Evolutionary conservation across 176 grass and related monocot genomes (phyloP).

Genomic region (Panicum miliaceum): DNA sequence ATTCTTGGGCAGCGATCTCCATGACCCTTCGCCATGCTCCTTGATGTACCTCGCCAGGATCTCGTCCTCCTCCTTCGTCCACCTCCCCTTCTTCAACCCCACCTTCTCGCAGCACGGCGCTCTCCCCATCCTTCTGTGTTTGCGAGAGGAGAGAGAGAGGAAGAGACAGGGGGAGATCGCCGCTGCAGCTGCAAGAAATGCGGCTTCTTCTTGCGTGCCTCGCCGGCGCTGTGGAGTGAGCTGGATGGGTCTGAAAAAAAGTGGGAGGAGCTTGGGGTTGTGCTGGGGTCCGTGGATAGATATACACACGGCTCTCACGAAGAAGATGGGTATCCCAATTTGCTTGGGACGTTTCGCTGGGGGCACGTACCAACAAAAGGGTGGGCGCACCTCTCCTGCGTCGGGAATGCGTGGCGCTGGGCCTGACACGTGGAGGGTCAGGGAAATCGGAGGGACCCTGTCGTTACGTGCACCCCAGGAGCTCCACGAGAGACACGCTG

Average conservation of each 20-base stretch:
- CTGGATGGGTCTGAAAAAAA: neutral
- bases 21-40: constrained; percentile 54
- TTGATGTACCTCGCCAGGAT: constrained; percentile 49
- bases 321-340: neutral
- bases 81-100: constrained; percentile 62
- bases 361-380: constrained; percentile 11
- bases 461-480: constrained; percentile 26
- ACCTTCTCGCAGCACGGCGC: constrained; percentile 76
- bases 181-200: neutral
- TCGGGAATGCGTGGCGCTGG: neutral
- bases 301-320: neutral
- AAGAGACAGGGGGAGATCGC: neutral
- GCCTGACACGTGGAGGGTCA: neutral
- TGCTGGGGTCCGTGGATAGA: neutral
- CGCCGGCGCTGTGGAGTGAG: neutral
- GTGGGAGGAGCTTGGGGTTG: neutral
- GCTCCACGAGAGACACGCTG: neutral
- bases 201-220: neutral
- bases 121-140: constrained; percentile 46
- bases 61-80: constrained; percentile 70
- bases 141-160: neutral
- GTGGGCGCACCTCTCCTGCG: neutral
- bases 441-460: no score
- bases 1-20: constrained; percentile 68
- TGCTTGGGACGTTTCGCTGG: constrained; percentile 18